These are phyloP conservation scores for Cutaneotrichosporon cutaneum DNA, from an alignment of 1,284 basidiomycete genomes.

Conservation along the genomic window DNA sequence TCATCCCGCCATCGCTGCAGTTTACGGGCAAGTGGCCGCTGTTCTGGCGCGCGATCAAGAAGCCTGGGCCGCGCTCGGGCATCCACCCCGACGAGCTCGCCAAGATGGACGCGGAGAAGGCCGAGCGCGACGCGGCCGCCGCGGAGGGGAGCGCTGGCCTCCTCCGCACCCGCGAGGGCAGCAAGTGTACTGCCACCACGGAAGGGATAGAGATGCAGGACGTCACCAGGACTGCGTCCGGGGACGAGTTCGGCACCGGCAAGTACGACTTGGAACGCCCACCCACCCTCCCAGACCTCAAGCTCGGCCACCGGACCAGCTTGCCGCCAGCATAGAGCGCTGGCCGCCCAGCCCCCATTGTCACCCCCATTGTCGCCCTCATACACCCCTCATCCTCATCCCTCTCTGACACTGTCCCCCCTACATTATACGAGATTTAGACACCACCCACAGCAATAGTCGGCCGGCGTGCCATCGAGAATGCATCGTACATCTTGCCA, in stretches of 20 bases:
- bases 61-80: background rate
- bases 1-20: conserved; percentile 13
- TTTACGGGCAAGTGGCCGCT: conserved; percentile 20
- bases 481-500: no score
- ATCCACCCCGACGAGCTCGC: conserved; percentile 3
- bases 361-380: no score
- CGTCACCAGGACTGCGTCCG: background rate
- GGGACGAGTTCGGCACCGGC: background rate
- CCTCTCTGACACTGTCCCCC: no score
- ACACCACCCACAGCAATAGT: no score
- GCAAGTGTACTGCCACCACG: background rate
- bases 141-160: background rate
- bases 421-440: no score
- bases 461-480: no score
- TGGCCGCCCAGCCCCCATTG: no score
- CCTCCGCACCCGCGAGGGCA: background rate
- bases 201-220: background rate
- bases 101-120: conserved; percentile 3
- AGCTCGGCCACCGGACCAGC: background rate
- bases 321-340: background rate
- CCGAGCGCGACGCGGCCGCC: background rate
- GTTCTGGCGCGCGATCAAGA: conserved; percentile 7
- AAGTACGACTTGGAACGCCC: background rate
- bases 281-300: background rate
- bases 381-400: no score